phyloP scores from a whole-genome alignment of 306 rosid species.

The Aeschynomene evenia region DNA sequence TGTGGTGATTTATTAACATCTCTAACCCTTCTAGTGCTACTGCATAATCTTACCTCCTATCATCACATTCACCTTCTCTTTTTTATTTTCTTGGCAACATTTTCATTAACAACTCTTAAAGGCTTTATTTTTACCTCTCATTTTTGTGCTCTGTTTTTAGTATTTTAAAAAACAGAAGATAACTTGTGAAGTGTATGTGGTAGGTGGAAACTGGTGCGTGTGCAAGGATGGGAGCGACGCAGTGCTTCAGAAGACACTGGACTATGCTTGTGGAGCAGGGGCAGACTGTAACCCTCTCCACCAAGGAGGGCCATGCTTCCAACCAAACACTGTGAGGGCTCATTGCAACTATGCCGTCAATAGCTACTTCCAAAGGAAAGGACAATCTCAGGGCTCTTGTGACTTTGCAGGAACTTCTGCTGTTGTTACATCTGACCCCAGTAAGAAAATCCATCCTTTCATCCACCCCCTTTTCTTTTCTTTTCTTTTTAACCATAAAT shows the following conservation, averaged over 20 bases:
- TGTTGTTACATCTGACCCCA: constrained; percentile 57
- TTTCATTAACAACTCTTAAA: neutral
- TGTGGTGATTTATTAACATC: no score
- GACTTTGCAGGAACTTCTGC: constrained; percentile 74
- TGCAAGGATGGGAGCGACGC: constrained; percentile 71
- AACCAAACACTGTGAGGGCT: constrained; percentile 66
- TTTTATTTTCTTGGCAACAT: neutral
- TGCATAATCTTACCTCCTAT: neutral
- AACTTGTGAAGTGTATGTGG: no score
- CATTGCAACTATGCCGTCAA: constrained; percentile 83
- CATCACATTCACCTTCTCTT: no score
- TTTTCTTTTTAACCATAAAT: neutral
- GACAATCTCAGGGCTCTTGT: constrained; percentile 64
- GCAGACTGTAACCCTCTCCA: constrained; percentile 76
- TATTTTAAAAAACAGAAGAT: no score
- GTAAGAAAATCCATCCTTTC: no score
- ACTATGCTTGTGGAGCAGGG: constrained; percentile 92
- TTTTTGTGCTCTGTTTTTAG: neutral
- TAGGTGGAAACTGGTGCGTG: constrained; percentile 61
- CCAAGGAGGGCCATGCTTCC: constrained; percentile 50
- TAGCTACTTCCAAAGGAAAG: constrained; percentile 77
- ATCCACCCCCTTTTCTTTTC: neutral
- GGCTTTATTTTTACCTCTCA: neutral
- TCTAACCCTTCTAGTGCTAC: no score
- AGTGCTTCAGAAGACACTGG: constrained; percentile 61